Evolutionary conservation across 306 rosid species (phyloP).

Genomic region (Styphnolobium japonicum): DNA sequence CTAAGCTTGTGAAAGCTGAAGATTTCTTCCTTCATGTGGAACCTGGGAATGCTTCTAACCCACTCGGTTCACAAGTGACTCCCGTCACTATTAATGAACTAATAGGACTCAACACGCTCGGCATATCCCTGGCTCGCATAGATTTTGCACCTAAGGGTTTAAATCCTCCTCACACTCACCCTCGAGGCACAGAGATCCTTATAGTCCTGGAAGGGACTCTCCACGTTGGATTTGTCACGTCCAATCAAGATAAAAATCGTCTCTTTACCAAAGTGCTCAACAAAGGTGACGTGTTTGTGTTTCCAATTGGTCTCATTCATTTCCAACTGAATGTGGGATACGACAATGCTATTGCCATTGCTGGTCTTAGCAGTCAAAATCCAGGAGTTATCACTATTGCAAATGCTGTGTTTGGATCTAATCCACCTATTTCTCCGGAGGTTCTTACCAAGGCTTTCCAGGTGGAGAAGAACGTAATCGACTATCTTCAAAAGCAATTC

Average conservation of each 20-base stretch:
- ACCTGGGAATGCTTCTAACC: too few relatives aligned
- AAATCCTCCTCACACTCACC: too few relatives aligned
- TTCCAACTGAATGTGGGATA: not conserved
- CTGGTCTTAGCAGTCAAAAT: too few relatives aligned
- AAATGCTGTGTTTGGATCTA: conserved; percentile 20
- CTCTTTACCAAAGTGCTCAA: not conserved
- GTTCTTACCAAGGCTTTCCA: conserved; percentile 18
- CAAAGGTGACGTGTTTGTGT: not conserved
- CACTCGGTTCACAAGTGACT: too few relatives aligned
- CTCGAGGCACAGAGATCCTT: not conserved
- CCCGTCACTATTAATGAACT: too few relatives aligned
- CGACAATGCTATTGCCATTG: not conserved
- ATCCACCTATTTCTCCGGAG: conserved; percentile 11
- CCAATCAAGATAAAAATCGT: not conserved
- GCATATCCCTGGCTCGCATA: not conserved
- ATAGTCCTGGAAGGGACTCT: not conserved
- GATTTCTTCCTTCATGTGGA: too few relatives aligned
- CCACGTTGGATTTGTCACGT: not conserved
- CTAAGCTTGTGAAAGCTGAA: too few relatives aligned
- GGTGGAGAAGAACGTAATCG: not conserved
- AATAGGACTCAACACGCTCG: not conserved
- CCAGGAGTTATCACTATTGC: too few relatives aligned
- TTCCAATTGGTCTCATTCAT: not conserved
- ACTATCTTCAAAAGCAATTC: conserved; percentile 21
- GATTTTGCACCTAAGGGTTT: not conserved